A percentile compares a stretch with the other conserved stretches of the same genome.
Evolutionary conservation across 108 stramenopile species (phyloP).

Genomic region (Schizochytrium sp.): DNA sequence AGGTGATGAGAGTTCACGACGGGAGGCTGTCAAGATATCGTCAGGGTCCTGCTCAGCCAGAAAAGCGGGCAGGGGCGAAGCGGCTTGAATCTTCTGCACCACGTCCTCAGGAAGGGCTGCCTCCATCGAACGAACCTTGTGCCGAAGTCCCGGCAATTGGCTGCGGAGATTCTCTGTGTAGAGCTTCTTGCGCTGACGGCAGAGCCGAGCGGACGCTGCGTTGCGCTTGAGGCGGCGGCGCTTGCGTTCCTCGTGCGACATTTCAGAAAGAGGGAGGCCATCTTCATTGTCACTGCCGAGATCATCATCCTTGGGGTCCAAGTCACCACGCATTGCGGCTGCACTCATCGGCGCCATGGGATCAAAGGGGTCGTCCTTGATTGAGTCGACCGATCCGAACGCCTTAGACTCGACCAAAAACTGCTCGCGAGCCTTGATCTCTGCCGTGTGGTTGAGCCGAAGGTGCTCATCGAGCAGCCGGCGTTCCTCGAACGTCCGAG

Average conservation of each 20-base stretch:
- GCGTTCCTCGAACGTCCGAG: not conserved
- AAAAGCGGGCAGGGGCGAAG: not conserved
- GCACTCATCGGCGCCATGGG: not conserved
- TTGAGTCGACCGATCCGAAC: not conserved
- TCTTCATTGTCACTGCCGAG: not conserved
- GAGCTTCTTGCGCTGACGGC: constrained; percentile 62
- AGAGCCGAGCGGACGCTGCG: constrained; percentile 41
- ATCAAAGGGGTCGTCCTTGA: not conserved
- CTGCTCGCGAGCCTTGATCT: constrained; percentile 61
- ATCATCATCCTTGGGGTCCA: constrained; percentile 9
- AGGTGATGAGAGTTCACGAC: too few relatives aligned
- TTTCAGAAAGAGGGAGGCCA: constrained; percentile 18
- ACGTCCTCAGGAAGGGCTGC: constrained; percentile 16
- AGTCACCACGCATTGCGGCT: not conserved
- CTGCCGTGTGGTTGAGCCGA: constrained; percentile 5
- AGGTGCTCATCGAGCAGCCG: constrained; percentile 13
- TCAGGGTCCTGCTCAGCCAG: constrained; percentile 1
- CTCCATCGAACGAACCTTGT: constrained; percentile 57
- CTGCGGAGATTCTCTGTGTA: constrained; percentile 48
- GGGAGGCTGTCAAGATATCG: not conserved
- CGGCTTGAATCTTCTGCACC: constrained; percentile 35
- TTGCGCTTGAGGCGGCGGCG: constrained; percentile 44
- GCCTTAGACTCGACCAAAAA: constrained; percentile 43
- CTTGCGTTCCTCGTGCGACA: constrained; percentile 45
- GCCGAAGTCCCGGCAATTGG: constrained; percentile 1